Evolutionary conservation across 352 stramenopile species (phyloP).

Genomic region (Pythium rhizo-oryzae): DNA sequence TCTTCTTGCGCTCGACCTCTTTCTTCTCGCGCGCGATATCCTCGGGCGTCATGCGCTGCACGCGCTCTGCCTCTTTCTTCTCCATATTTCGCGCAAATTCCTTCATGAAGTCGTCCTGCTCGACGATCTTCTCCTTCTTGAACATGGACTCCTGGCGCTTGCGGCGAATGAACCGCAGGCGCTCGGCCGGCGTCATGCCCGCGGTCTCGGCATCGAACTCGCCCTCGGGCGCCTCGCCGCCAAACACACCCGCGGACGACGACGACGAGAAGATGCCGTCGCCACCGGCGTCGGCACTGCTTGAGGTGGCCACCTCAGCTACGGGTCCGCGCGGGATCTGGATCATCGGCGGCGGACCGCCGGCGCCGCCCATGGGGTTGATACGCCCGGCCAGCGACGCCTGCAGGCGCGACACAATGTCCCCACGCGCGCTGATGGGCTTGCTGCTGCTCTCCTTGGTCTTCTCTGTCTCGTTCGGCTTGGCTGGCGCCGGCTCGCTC

Average conservation of each 20-base stretch:
- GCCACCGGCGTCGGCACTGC: slow-evolving; percentile 1
- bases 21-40: slow-evolving; percentile 8
- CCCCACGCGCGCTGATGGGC: slow-evolving; percentile 14
- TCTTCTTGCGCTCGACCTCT: slow-evolving; percentile 10
- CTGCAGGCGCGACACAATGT: slow-evolving; percentile 55
- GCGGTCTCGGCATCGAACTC: slow-evolving; percentile 63
- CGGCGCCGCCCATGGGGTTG: slow-evolving; percentile 9
- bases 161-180: slow-evolving; percentile 61
- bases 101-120: slow-evolving; percentile 65
- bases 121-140: slow-evolving; percentile 45
- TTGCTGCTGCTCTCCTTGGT: background rate
- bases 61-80: slow-evolving; percentile 49
- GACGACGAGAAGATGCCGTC: slow-evolving; percentile 13
- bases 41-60: slow-evolving; percentile 22
- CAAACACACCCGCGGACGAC: slow-evolving; percentile 2
- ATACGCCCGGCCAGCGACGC: slow-evolving; percentile 49
- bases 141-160: slow-evolving; percentile 66
- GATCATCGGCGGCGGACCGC: slow-evolving; percentile 25
- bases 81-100: slow-evolving; percentile 74
- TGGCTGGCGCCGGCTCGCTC: background rate
- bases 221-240: slow-evolving; percentile 28
- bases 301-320: background rate
- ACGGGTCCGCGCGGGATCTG: slow-evolving; percentile 19
- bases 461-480: background rate
- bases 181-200: slow-evolving; percentile 61